A percentile compares a stretch with the other conserved stretches of the same genome.
These are phyloP conservation scores for Platanus orientalis DNA, from an alignment of 164 flowering plant genomes.

Conservation along the genomic window DNA sequence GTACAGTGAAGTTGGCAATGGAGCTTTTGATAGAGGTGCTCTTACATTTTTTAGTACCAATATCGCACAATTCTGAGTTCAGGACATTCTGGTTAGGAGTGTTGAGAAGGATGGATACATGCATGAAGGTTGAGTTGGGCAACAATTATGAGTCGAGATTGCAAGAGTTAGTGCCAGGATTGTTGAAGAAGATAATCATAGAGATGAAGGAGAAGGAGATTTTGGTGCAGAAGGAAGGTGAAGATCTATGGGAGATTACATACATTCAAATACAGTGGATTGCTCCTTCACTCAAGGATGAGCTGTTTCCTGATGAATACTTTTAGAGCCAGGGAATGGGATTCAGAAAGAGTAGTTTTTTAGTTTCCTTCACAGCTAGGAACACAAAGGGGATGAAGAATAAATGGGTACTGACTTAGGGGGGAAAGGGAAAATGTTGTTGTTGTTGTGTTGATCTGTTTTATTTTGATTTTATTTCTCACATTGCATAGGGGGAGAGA, in stretches of 20 bases:
- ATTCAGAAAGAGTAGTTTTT: no score
- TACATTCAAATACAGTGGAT: conserved; percentile 94
- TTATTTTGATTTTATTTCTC: no score
- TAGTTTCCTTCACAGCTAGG: no score
- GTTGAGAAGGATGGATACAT: conserved; percentile 88
- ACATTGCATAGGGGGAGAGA: no score
- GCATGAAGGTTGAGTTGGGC: conserved; percentile 85
- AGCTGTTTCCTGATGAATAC: conserved; percentile 64
- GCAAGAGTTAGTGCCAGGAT: conserved; percentile 49
- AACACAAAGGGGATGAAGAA: no score
- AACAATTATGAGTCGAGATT: conserved; percentile 39
- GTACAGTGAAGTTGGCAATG: conserved; percentile 68
- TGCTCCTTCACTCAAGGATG: conserved; percentile 78
- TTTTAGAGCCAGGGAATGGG: background rate
- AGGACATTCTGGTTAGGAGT: conserved; percentile 82
- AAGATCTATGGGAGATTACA: conserved; percentile 87
- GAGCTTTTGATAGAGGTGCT: conserved; percentile 63
- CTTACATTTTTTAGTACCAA: conserved; percentile 50
- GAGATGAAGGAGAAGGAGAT: conserved; percentile 67
- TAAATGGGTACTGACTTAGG: no score
- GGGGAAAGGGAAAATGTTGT: no score
- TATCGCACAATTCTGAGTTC: conserved; percentile 52
- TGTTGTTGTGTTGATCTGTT: no score
- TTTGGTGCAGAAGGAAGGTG: conserved; percentile 50
- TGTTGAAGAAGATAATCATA: conserved; percentile 58